Evolutionary conservation across 306 rosid genomes (phyloP).

Genomic region (Pyrus communis): DNA sequence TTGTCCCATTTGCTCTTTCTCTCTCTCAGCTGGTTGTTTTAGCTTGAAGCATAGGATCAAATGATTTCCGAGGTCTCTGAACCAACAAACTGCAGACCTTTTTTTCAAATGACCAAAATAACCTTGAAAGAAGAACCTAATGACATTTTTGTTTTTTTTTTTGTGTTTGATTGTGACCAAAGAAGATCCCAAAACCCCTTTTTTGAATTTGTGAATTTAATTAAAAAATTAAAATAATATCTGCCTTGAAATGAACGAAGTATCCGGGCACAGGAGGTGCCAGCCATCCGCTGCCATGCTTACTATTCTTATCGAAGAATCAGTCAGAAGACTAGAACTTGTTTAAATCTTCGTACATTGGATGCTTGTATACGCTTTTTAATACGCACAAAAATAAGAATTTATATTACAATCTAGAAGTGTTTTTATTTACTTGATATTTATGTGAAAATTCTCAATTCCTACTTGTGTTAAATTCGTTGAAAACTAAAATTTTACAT

Average conservation of each 20-base stretch:
- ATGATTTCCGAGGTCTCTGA: conserved; percentile 27
- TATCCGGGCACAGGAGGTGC: conserved; percentile 16
- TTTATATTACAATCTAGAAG: neutral
- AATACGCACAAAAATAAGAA: neutral
- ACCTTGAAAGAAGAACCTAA: neutral
- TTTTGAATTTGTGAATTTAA: conserved; percentile 5
- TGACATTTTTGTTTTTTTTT: neutral
- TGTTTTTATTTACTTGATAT: too few relatives aligned
- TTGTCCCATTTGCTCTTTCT: conserved; percentile 9
- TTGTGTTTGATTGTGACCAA: neutral
- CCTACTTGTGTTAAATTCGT: too few relatives aligned
- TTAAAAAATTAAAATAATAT: neutral
- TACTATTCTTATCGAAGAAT: conserved; percentile 45
- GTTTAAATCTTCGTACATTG: conserved; percentile 9
- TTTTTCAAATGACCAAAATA: conserved; percentile 17
- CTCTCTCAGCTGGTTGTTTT: conserved; percentile 12
- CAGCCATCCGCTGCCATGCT: conserved; percentile 1
- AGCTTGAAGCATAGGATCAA: conserved; percentile 36
- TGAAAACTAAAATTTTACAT: too few relatives aligned
- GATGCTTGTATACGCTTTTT: conserved; percentile 1
- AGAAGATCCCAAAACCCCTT: conserved; percentile 13
- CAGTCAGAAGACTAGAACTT: conserved; percentile 24
- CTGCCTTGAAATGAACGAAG: conserved; percentile 37
- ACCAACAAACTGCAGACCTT: conserved; percentile 10
- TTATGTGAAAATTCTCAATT: too few relatives aligned